Percentiles rank a stretch among this genome's conserved stretches.
Evolutionary conservation across 2,329 filamentous ascomycete species (phyloP).

Genomic region (Colletotrichum phormii): DNA sequence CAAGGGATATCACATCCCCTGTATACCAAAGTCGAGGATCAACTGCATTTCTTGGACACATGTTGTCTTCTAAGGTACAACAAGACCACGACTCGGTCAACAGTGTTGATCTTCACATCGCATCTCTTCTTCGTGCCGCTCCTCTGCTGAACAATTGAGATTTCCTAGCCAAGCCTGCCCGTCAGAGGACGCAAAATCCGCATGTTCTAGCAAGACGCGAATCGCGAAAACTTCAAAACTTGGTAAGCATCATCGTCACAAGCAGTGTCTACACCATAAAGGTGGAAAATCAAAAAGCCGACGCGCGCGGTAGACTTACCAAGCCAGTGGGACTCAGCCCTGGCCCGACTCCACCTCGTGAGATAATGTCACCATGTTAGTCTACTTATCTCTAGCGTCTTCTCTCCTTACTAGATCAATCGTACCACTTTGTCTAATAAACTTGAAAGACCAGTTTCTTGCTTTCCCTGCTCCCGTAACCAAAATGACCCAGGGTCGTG

Average conservation of each 20-base stretch:
- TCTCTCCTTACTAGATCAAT: not conserved
- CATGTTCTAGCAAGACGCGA: not conserved
- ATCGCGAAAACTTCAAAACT: not conserved
- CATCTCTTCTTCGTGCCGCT: not conserved
- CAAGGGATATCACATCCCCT: not conserved
- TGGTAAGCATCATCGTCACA: not conserved
- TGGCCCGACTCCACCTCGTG: not conserved
- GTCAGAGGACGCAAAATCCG: not conserved
- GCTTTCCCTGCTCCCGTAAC: not conserved
- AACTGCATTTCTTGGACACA: not conserved
- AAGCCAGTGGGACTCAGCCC: not conserved
- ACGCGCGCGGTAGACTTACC: not conserved
- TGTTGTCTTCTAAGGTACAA: not conserved
- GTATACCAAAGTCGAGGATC: not conserved
- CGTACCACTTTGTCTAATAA: not conserved
- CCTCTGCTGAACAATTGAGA: not conserved
- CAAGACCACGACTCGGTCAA: not conserved
- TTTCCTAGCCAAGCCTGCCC: not conserved
- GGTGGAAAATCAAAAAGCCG: not conserved
- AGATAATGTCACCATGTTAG: not conserved
- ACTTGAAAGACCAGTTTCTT: not conserved
- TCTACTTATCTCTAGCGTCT: not conserved
- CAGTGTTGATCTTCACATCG: not conserved
- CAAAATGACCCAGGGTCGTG: not conserved
- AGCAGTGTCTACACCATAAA: not conserved